Percentiles rank a stretch among this genome's conserved stretches.
These are phyloP conservation scores for Picochlorum sp. DNA, from an alignment of 139 green algal genomes.

Conservation along the genomic window DNA sequence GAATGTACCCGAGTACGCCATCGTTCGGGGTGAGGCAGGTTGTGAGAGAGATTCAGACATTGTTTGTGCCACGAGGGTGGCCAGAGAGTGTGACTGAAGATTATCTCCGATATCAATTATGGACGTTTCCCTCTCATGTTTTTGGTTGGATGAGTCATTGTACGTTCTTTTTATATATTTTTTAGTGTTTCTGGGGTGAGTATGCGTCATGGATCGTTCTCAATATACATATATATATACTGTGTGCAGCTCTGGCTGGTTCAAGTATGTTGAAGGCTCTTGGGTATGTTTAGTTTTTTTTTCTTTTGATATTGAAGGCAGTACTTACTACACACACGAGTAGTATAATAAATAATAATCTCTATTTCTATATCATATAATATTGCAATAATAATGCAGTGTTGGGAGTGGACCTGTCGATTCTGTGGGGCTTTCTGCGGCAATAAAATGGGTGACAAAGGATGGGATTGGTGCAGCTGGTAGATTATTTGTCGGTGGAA, in stretches of 20 bases:
- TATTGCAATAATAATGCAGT: too few species aligned
- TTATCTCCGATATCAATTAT: constrained; percentile 76
- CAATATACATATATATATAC: too few species aligned
- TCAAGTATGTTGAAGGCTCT: constrained; percentile 64
- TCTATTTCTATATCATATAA: too few species aligned
- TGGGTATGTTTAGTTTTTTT: constrained; percentile 15
- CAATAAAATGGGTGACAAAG: constrained; percentile 71
- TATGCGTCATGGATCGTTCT: too few species aligned
- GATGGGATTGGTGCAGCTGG: constrained; percentile 68
- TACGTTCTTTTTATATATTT: background rate
- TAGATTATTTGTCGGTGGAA: constrained; percentile 50
- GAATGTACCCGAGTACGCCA: background rate
- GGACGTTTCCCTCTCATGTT: constrained; percentile 59
- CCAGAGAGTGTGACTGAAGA: constrained; percentile 58
- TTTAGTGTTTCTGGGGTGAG: too few species aligned
- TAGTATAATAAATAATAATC: too few species aligned
- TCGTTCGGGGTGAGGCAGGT: too few species aligned
- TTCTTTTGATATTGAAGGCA: too few species aligned
- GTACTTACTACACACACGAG: too few species aligned
- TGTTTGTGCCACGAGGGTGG: constrained; percentile 67
- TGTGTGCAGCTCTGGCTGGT: constrained; percentile 48
- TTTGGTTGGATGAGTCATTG: constrained; percentile 18
- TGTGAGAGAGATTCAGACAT: background rate
- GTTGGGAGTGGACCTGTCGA: constrained; percentile 32
- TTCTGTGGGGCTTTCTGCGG: constrained; percentile 39